Conservation (phyloP, 2,329 filamentous ascomycete species). For the Colletotrichum scovillei region DNA sequence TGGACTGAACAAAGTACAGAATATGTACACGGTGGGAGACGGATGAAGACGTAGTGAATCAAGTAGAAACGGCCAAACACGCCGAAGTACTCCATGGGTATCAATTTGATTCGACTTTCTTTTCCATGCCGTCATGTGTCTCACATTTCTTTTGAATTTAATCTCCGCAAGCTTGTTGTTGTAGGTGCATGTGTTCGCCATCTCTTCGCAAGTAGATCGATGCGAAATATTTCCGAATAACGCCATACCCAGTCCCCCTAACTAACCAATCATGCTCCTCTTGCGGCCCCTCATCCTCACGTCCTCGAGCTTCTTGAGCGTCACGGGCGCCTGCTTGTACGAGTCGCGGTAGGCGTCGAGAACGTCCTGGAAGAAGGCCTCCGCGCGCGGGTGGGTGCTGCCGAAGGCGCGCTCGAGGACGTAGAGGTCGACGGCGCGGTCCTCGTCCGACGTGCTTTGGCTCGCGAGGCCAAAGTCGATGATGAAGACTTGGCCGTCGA, state of each 20-base stretch:
- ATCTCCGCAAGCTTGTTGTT: too few relatives aligned
- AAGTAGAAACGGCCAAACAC: slow-evolving; percentile 10
- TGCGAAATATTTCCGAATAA: slow-evolving; percentile 8
- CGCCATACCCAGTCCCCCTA: slow-evolving; percentile 27
- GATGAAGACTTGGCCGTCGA: slow-evolving; percentile 82
- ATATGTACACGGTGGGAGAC: not conserved
- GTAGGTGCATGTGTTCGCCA: too few relatives aligned
- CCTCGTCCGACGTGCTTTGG: slow-evolving; percentile 86
- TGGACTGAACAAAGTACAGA: slow-evolving; percentile 2
- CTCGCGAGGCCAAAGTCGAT: slow-evolving; percentile 95
- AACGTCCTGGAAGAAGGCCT: slow-evolving; percentile 79
- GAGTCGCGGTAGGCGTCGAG: slow-evolving; percentile 78
- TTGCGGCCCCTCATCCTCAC: slow-evolving; percentile 95
- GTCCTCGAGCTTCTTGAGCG: slow-evolving; percentile 87
- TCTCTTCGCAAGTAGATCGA: not conserved
- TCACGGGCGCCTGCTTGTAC: slow-evolving; percentile 79
- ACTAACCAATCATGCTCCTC: slow-evolving; percentile 91
- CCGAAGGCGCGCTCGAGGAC: slow-evolving; percentile 95
- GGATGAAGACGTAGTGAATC: not conserved
- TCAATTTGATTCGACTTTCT: slow-evolving; percentile 32
- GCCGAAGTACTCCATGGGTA: slow-evolving; percentile 15
- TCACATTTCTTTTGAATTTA: not conserved
- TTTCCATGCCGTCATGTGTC: slow-evolving; percentile 33
- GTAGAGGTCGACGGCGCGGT: slow-evolving; percentile 95
- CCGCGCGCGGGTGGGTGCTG: slow-evolving; percentile 90